Conservation (phyloP, 1,284 basidiomycete species). For the Trichosporon faecale region DNA sequence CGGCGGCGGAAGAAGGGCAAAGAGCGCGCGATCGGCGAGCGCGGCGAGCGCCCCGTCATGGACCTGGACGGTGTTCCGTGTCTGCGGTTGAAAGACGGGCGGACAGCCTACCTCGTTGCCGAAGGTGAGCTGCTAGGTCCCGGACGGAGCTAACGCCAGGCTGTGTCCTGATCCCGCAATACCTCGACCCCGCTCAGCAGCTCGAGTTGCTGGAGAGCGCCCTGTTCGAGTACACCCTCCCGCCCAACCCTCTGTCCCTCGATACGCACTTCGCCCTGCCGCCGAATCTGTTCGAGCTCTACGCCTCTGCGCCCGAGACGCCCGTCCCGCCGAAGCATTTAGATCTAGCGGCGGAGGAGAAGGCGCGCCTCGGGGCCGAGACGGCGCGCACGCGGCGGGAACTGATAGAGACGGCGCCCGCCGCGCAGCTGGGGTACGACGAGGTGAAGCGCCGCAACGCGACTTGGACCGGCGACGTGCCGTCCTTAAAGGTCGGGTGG, state of each 20-base stretch:
- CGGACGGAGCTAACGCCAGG: slow-evolving; percentile 56
- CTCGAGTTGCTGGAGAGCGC: slow-evolving; percentile 65
- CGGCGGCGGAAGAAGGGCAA: slow-evolving; percentile 29
- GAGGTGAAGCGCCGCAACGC: slow-evolving; percentile 44
- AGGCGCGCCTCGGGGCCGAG: not conserved
- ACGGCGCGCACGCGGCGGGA: slow-evolving; percentile 10
- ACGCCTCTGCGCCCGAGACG: slow-evolving; percentile 38
- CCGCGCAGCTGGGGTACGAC: slow-evolving; percentile 39
- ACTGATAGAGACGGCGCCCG: slow-evolving; percentile 43
- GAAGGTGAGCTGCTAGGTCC: slow-evolving; percentile 36
- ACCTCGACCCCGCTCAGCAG: slow-evolving; percentile 63
- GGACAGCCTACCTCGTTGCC: slow-evolving; percentile 39
- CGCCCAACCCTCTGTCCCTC: slow-evolving; percentile 81
- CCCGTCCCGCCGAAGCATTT: slow-evolving; percentile 32
- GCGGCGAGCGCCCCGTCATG: slow-evolving; percentile 33
- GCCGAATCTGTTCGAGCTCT: slow-evolving; percentile 55
- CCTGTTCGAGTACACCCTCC: slow-evolving; percentile 66
- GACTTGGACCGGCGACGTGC: slow-evolving; percentile 36
- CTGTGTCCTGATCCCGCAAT: slow-evolving; percentile 72
- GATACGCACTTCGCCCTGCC: slow-evolving; percentile 79
- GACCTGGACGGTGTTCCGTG: slow-evolving; percentile 19
- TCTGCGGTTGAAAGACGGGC: slow-evolving; percentile 30
- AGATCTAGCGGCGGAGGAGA: slow-evolving; percentile 11
- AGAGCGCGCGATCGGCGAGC: slow-evolving; percentile 19
- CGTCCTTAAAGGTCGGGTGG: slow-evolving; percentile 56